Conservation (phyloP, 2,329 filamentous ascomycete genomes). For the Ascochyta viciae-villosae region DNA sequence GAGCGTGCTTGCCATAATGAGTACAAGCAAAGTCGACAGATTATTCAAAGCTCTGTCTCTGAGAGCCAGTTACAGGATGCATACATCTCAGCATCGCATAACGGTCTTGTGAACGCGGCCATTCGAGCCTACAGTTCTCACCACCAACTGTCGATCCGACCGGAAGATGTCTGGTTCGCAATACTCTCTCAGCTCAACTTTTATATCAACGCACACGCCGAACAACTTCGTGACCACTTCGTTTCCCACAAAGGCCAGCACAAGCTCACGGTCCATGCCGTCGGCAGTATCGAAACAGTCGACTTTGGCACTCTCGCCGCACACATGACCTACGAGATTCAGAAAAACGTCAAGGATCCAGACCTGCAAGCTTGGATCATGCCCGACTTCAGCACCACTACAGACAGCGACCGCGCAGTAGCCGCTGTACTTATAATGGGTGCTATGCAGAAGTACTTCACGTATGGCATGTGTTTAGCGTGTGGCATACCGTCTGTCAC, state of each 20-base stretch:
- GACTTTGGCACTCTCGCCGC: slow-evolving; percentile 11
- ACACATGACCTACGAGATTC: slow-evolving; percentile 15
- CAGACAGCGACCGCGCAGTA: slow-evolving; percentile 13
- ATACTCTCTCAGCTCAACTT: slow-evolving; percentile 34
- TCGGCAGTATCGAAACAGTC: slow-evolving; percentile 7
- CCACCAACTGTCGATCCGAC: slow-evolving; percentile 32
- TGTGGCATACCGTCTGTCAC: slow-evolving; percentile 33
- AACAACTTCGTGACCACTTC: slow-evolving; percentile 33
- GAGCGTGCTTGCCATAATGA: background rate
- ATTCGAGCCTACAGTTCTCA: slow-evolving; percentile 28
- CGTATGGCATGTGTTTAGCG: background rate
- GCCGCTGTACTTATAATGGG: slow-evolving; percentile 31
- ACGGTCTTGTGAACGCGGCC: slow-evolving; percentile 27
- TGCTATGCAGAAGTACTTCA: slow-evolving; percentile 25
- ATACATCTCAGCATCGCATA: slow-evolving; percentile 11
- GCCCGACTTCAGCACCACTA: slow-evolving; percentile 30
- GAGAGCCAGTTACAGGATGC: background rate
- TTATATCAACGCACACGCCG: slow-evolving; percentile 35
- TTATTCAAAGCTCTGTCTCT: slow-evolving; percentile 21
- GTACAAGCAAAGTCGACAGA: background rate
- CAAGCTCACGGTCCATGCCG: slow-evolving; percentile 16
- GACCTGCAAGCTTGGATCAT: slow-evolving; percentile 26
- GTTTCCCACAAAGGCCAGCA: slow-evolving; percentile 43
- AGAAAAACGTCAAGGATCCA: slow-evolving; percentile 18
- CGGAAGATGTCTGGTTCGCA: slow-evolving; percentile 38